These are phyloP conservation scores for Kluyveromyces dobzhanskii DNA, from an alignment of 805 yeast species.

Conservation along the genomic window DNA sequence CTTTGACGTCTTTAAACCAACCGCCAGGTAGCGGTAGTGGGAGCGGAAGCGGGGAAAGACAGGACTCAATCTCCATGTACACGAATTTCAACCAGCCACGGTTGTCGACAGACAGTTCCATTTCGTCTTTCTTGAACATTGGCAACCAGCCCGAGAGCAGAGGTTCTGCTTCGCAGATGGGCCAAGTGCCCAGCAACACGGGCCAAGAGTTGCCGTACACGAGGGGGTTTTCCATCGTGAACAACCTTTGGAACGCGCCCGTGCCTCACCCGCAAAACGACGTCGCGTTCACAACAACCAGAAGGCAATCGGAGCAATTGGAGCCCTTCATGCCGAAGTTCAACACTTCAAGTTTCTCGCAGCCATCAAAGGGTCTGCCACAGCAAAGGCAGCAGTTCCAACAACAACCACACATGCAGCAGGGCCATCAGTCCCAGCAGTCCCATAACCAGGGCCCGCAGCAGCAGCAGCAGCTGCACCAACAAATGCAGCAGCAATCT, in stretches of 20 bases:
- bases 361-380: conserved; percentile 6
- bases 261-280: conserved; percentile 10
- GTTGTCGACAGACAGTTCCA: conserved; percentile 18
- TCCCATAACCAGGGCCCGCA: conserved; percentile 7
- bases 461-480: conserved; percentile 10
- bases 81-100: conserved; percentile 16
- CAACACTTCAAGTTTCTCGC: conserved; percentile 18
- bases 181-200: conserved; percentile 5
- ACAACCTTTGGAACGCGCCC: conserved; percentile 18
- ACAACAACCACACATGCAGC: conserved; percentile 10
- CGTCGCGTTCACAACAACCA: conserved; percentile 12
- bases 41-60: too few species aligned
- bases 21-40: neutral
- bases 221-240: conserved; percentile 27
- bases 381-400: conserved; percentile 12
- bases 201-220: conserved; percentile 14
- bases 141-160: conserved; percentile 2
- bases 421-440: conserved; percentile 4
- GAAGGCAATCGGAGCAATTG: conserved; percentile 43
- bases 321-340: conserved; percentile 39
- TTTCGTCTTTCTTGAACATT: conserved; percentile 20
- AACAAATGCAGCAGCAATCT: conserved; percentile 5
- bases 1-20: conserved; percentile 4
- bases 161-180: conserved; percentile 10
- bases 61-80: conserved; percentile 16